phyloP scores from a whole-genome alignment of 768 basidiomycete genomes.

The Russula virescens region DNA sequence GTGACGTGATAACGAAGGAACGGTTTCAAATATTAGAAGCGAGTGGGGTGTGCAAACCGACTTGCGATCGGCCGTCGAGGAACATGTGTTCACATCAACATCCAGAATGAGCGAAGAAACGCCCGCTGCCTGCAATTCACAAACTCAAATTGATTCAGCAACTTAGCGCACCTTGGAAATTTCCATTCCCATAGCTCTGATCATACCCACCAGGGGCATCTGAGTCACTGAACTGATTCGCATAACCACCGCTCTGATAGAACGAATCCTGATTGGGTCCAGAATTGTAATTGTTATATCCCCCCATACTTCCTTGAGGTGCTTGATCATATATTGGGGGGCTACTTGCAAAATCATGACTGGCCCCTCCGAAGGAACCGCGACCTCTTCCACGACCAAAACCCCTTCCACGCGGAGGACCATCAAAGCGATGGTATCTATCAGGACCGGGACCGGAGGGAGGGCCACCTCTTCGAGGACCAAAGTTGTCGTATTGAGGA shows the following conservation, averaged over 20 bases:
- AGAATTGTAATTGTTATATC: constrained; percentile 60
- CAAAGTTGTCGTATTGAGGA: constrained; percentile 27
- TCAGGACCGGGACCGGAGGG: constrained; percentile 26
- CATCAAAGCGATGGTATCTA: constrained; percentile 37
- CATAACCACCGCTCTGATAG: constrained; percentile 66
- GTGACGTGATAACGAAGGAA: not conserved
- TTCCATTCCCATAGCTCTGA: constrained; percentile 52
- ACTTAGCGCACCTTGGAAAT: constrained; percentile 82
- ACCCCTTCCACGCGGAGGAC: constrained; percentile 52
- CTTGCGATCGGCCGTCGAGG: constrained; percentile 10
- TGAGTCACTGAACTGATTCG: constrained; percentile 46
- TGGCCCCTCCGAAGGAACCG: constrained; percentile 46
- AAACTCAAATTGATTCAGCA: constrained; percentile 22
- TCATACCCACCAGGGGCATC: constrained; percentile 42
- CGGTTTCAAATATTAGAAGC: constrained; percentile 10
- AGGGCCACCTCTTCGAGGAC: constrained; percentile 25
- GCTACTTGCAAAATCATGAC: constrained; percentile 44
- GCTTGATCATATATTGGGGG: constrained; percentile 59
- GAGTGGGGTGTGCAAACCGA: constrained; percentile 11
- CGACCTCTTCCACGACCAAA: constrained; percentile 71
- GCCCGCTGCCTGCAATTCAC: constrained; percentile 19
- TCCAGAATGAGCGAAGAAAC: constrained; percentile 11
- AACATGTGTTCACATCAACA: constrained; percentile 15
- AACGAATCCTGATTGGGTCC: constrained; percentile 50
- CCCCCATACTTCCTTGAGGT: constrained; percentile 52